Base-by-base conservation (phyloP, 2,329 filamentous ascomycete species). In the Piedraia hortae region DNA sequence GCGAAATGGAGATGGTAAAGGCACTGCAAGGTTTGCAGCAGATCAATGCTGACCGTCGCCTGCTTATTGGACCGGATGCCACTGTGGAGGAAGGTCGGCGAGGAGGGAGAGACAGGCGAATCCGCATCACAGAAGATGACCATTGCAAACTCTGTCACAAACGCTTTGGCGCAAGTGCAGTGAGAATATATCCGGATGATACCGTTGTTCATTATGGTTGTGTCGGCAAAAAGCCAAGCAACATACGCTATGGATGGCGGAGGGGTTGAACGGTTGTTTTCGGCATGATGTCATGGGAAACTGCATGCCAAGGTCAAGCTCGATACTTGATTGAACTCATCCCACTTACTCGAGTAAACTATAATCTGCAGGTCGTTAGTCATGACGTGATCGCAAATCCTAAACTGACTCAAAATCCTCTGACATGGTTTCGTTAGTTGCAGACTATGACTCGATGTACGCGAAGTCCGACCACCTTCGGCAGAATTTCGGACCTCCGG, bases 131-230 rank as follows among this genome's bases (percentile, higher is more conserved):
- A 6, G 82, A 97, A 36, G 82, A 93, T 39, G 56, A 75, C 22
- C 69, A 90, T 24, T 97, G 85, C 42, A 68, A 72, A 7, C 74
- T 89, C 9, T 97, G 85, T 42, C 72, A 90, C 45, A 93, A 91
- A 54, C 56, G 85, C 32, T 60, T 97, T 31, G 82, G 80, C 1
- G 71, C 77, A 2, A 89, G 73, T 43, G 85, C 90, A 10, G 71
- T 93, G 27, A 69, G 80, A 18, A 80, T 91, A 7, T 59, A 85
- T 46, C 75, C 80, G 4, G 73, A 89, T 34, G 44, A 47, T 19
- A 41, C 43, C 21, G 52, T 54, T 10, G 50, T 54, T 26, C 53
- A 56, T 36, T 52, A 49, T 26, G 53, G 53, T 3, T 56, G 53
- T 38, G 42, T 48, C 17, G 7, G 7, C 16, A 10, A 10, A 10